A percentile compares a stretch with the other conserved stretches of the same genome.
Conservation (phyloP, 2,329 filamentous ascomycete species). For the Didymella segeticola region DNA sequence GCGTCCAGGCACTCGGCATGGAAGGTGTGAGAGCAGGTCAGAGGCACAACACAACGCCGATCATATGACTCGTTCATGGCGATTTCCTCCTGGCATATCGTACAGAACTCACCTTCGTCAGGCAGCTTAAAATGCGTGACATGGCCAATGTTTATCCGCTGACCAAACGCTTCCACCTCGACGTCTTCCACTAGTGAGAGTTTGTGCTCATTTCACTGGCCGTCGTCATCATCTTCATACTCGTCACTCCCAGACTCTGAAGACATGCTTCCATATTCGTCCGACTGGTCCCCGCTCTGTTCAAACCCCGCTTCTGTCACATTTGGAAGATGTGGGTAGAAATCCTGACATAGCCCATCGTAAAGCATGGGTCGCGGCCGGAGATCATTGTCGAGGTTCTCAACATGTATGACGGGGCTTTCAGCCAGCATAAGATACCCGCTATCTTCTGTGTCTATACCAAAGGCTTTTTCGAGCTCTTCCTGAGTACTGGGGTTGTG, state of each 20-base stretch:
- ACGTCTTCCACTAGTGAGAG: neutral
- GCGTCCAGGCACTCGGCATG: slow-evolving; percentile 2
- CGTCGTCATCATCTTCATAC: neutral
- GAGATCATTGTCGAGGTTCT: neutral
- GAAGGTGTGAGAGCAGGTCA: neutral
- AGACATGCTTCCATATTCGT: too few species aligned
- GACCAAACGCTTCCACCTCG: neutral
- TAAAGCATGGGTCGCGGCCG: neutral
- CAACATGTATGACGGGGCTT: neutral
- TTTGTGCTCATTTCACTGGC: too few species aligned
- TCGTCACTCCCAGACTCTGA: neutral
- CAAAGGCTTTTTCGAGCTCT: neutral
- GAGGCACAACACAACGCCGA: neutral
- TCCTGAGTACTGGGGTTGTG: neutral
- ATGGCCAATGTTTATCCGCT: neutral
- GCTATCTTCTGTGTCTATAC: neutral
- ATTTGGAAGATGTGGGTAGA: neutral
- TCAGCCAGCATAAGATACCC: neutral
- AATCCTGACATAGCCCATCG: neutral
- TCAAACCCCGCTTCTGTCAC: neutral
- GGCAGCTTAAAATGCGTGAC: neutral
- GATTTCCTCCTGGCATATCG: neutral
- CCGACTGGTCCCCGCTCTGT: too few species aligned
- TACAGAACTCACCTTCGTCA: slow-evolving; percentile 1
- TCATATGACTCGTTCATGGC: neutral